Conservation (phyloP, 2,329 filamentous ascomycete species). For the Arachnopeziza araneosa region DNA sequence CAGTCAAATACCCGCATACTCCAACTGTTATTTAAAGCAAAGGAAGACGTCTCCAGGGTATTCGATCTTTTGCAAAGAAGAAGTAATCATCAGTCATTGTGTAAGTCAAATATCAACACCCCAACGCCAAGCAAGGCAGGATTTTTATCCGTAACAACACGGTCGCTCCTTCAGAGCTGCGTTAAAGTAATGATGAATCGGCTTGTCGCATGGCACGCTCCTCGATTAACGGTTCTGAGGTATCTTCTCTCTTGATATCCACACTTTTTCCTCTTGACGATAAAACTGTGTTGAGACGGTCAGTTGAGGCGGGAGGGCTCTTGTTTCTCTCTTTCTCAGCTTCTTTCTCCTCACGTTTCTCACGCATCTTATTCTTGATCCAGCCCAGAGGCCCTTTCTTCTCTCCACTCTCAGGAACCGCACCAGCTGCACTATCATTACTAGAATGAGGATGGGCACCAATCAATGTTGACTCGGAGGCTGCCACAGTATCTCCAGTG, state of each 20-base stretch:
- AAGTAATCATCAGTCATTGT: constrained; percentile 5
- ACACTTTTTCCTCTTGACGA: constrained; percentile 25
- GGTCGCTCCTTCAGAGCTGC: constrained; percentile 7
- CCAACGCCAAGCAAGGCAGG: background rate
- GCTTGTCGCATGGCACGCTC: constrained; percentile 15
- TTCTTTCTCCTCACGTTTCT: constrained; percentile 38
- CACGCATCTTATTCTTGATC: constrained; percentile 58
- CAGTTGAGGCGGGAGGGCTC: constrained; percentile 26
- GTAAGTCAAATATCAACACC: background rate
- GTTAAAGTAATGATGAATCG: constrained; percentile 1
- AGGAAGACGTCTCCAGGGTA: constrained; percentile 15
- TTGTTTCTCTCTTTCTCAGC: constrained; percentile 27
- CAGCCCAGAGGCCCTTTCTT: constrained; percentile 59
- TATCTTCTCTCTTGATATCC: constrained; percentile 24
- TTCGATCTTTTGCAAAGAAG: constrained; percentile 20
- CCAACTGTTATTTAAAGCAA: background rate
- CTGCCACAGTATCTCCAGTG: constrained; percentile 34
- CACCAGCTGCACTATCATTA: constrained; percentile 25
- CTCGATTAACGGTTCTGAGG: background rate
- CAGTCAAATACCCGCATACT: background rate
- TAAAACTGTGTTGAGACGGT: constrained; percentile 13
- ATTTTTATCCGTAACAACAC: background rate
- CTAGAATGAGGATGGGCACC: constrained; percentile 28
- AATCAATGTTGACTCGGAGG: constrained; percentile 25
- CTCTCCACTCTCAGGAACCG: constrained; percentile 23